A percentile compares a stretch with the other conserved stretches of the same genome.
phyloP scores from a whole-genome alignment of 768 basidiomycete genomes.

The Calvatia gigantea region DNA sequence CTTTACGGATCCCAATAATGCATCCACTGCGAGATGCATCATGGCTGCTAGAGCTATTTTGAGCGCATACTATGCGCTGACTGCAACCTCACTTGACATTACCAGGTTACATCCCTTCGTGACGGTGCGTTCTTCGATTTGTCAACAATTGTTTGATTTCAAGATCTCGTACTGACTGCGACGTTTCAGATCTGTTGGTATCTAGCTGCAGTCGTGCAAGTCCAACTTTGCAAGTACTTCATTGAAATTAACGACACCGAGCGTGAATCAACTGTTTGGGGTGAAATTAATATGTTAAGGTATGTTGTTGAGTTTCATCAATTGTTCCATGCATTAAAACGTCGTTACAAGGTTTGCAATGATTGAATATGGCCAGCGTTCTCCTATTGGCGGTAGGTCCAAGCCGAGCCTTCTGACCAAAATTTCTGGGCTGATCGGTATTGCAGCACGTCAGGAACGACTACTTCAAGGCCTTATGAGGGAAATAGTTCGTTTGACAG shows the following conservation, averaged over 20 bases:
- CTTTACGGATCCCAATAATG: slow-evolving; percentile 59
- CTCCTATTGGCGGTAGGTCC: slow-evolving; percentile 77
- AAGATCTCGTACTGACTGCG: slow-evolving; percentile 11
- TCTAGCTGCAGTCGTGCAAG: slow-evolving; percentile 81
- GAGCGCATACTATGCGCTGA: slow-evolving; percentile 69
- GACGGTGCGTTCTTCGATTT: slow-evolving; percentile 44
- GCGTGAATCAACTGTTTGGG: slow-evolving; percentile 78
- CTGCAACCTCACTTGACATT: slow-evolving; percentile 81
- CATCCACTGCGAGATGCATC: slow-evolving; percentile 72
- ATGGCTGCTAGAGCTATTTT: slow-evolving; percentile 74
- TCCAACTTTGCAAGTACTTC: slow-evolving; percentile 82
- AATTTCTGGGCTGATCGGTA: slow-evolving; percentile 2
- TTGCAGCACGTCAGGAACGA: slow-evolving; percentile 74
- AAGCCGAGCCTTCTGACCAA: not conserved
- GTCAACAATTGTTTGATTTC: slow-evolving; percentile 3
- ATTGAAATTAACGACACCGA: slow-evolving; percentile 77
- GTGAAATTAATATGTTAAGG: slow-evolving; percentile 83
- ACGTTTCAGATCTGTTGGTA: slow-evolving; percentile 80
- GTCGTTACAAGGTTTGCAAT: slow-evolving; percentile 65
- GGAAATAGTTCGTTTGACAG: slow-evolving; percentile 81
- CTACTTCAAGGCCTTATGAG: slow-evolving; percentile 80
- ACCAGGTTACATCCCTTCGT: slow-evolving; percentile 80
- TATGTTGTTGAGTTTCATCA: slow-evolving; percentile 24
- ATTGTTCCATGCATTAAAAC: not conserved
- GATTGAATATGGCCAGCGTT: slow-evolving; percentile 75